Evolutionary conservation across 495 filamentous ascomycete species (phyloP).

Genomic region (Oleoguttula mirabilis): DNA sequence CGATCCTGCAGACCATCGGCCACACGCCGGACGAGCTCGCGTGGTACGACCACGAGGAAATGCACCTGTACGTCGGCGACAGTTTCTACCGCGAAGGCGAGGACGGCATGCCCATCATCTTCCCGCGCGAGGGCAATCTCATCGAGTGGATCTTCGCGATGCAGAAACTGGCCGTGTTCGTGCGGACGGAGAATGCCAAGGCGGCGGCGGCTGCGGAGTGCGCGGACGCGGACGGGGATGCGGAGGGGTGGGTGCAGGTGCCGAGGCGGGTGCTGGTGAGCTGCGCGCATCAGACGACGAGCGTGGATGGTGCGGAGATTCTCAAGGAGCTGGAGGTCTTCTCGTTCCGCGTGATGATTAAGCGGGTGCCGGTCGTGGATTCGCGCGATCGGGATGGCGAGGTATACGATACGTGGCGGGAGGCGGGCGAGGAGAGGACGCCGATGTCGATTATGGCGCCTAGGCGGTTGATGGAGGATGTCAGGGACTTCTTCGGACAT

Average conservation of each 20-base stretch:
- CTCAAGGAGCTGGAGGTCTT: conserved; percentile 14
- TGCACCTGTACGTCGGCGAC: conserved; percentile 33
- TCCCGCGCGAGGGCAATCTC: conserved; percentile 24
- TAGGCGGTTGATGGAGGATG: conserved; percentile 10
- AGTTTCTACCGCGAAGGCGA: conserved; percentile 31
- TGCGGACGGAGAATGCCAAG: conserved; percentile 12
- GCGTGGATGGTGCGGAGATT: conserved; percentile 15
- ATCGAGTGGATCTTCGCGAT: conserved; percentile 19
- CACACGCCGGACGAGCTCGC: conserved; percentile 35
- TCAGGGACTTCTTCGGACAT: conserved; percentile 15
- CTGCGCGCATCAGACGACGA: conserved; percentile 13
- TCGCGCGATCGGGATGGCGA: neutral
- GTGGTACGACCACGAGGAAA: conserved; percentile 32
- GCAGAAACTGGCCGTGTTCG: conserved; percentile 17
- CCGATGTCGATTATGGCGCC: conserved; percentile 9
- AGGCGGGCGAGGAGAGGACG: conserved; percentile 2
- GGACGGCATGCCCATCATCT: conserved; percentile 29
- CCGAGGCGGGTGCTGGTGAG: conserved; percentile 12
- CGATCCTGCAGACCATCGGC: conserved; percentile 33
- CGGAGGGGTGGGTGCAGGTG: conserved; percentile 11
- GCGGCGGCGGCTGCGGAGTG: conserved; percentile 4
- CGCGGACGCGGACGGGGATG: neutral
- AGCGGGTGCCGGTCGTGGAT: conserved; percentile 15
- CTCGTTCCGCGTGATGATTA: conserved; percentile 5
- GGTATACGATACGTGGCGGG: conserved; percentile 8